phyloP scores from a whole-genome alignment of 2,329 filamentous ascomycete species.

The Gremmenia infestans region DNA sequence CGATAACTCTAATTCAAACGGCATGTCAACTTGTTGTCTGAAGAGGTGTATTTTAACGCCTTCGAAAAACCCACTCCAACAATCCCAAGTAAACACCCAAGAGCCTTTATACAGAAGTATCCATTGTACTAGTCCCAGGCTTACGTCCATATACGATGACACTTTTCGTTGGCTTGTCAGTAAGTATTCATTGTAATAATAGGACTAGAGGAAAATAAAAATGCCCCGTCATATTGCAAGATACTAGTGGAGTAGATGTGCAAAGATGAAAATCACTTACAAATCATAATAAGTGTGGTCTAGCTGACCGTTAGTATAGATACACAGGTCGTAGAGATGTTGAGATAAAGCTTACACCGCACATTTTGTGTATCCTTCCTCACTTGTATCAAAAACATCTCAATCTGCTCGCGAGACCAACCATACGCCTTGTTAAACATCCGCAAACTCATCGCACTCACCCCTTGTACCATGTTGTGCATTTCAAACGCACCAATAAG shows the following conservation, averaged over 20 bases:
- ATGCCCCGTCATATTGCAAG: neutral
- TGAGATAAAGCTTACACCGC: constrained; percentile 2
- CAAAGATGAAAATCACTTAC: neutral
- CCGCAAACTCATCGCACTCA: constrained; percentile 15
- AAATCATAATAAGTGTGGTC: neutral
- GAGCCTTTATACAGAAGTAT: neutral
- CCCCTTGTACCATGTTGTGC: constrained; percentile 14
- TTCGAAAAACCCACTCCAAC: neutral
- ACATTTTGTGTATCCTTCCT: constrained; percentile 15
- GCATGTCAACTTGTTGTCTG: too few relatives aligned
- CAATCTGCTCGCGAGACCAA: constrained; percentile 14
- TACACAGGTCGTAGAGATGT: neutral
- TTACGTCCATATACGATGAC: neutral
- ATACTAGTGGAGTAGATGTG: neutral
- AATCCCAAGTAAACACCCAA: neutral
- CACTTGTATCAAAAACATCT: constrained; percentile 13
- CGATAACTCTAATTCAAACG: too few relatives aligned
- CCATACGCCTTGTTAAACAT: constrained; percentile 15
- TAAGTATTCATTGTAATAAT: neutral
- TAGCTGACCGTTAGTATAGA: neutral
- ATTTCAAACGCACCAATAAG: constrained; percentile 19
- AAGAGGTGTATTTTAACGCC: too few relatives aligned
- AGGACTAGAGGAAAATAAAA: neutral
- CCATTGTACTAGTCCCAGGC: neutral
- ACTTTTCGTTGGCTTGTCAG: neutral